Percentiles rank a stretch among this genome's conserved stretches.
These are phyloP conservation scores for Gamsiella multidivaricata DNA, from an alignment of 192 early-diverging fungal genomes.

Conservation along the genomic window DNA sequence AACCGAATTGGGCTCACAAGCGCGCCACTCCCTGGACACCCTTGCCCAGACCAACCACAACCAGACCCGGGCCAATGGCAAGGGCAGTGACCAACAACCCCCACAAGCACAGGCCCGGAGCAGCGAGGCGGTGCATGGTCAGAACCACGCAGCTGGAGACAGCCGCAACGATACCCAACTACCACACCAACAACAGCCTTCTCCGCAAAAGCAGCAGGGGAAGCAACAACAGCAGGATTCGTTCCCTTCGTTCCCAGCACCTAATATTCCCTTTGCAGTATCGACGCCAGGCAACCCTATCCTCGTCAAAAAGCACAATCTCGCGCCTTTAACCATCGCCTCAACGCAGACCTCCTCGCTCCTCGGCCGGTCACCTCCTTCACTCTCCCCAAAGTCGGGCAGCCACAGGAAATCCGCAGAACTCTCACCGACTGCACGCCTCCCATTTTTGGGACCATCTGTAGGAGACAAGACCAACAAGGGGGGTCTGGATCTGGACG, in stretches of 20 bases:
- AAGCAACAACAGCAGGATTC: conserved; percentile 9
- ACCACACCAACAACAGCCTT: background rate
- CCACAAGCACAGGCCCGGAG: background rate
- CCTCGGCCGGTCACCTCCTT: conserved; percentile 7
- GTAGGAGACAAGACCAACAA: conserved; percentile 16
- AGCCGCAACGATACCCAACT: conserved; percentile 25
- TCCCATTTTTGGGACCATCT: conserved; percentile 29
- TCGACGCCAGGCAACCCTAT: conserved; percentile 46
- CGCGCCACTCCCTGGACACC: conserved; percentile 15
- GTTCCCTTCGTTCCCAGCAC: conserved; percentile 6
- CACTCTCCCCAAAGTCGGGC: conserved; percentile 18
- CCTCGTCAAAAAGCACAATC: conserved; percentile 32
- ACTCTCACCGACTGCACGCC: conserved; percentile 32
- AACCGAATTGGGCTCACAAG: conserved; percentile 15
- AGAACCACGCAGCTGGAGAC: background rate
- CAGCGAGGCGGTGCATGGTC: background rate
- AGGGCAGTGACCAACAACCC: background rate
- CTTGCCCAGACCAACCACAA: conserved; percentile 23
- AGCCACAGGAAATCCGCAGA: conserved; percentile 19
- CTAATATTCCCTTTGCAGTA: conserved; percentile 50
- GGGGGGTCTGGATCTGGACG: conserved; percentile 72
- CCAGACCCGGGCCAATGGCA: conserved; percentile 9
- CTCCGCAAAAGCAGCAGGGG: conserved; percentile 13
- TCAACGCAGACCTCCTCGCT: background rate
- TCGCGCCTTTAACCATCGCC: conserved; percentile 26